Conservation (phyloP, 2,329 filamentous ascomycete genomes). For the Zymoseptoria pseudotritici region DNA sequence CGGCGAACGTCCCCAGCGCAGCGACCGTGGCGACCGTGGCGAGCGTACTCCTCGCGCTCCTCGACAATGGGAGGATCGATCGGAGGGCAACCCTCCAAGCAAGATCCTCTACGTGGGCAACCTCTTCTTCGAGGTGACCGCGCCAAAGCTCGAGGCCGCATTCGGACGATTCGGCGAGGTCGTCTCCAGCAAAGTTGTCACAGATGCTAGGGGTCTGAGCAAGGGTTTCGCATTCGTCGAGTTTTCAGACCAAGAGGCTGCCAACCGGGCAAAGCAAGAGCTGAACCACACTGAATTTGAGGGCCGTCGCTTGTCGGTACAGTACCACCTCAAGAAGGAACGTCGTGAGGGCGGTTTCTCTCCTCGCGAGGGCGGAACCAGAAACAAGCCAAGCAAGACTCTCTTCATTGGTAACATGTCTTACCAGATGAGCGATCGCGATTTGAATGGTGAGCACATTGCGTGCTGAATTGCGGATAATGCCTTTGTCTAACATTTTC, state of each 20-base stretch:
- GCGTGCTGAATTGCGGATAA: neutral
- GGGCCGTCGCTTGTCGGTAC: conserved; percentile 57
- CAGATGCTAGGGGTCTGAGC: conserved; percentile 56
- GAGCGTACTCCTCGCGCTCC: neutral
- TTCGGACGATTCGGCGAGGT: conserved; percentile 54
- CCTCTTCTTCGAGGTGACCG: conserved; percentile 60
- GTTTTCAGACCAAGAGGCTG: conserved; percentile 48
- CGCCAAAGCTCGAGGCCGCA: conserved; percentile 51
- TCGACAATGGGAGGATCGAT: neutral
- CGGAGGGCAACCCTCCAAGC: conserved; percentile 27
- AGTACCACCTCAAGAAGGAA: conserved; percentile 42
- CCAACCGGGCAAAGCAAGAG: conserved; percentile 49
- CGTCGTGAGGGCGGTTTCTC: neutral
- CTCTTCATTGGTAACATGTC: conserved; percentile 82
- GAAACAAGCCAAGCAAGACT: conserved; percentile 51
- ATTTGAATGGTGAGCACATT: conserved; percentile 53
- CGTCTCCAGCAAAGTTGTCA: conserved; percentile 47
- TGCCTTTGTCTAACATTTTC: neutral
- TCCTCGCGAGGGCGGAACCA: conserved; percentile 3
- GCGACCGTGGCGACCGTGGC: neutral
- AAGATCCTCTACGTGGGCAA: conserved; percentile 59
- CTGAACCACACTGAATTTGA: conserved; percentile 55
- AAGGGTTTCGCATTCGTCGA: conserved; percentile 65
- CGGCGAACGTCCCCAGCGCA: neutral
- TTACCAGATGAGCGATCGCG: conserved; percentile 75